Base-by-base conservation (phyloP, 2,329 filamentous ascomycete species). In the Colletotrichum lini region DNA sequence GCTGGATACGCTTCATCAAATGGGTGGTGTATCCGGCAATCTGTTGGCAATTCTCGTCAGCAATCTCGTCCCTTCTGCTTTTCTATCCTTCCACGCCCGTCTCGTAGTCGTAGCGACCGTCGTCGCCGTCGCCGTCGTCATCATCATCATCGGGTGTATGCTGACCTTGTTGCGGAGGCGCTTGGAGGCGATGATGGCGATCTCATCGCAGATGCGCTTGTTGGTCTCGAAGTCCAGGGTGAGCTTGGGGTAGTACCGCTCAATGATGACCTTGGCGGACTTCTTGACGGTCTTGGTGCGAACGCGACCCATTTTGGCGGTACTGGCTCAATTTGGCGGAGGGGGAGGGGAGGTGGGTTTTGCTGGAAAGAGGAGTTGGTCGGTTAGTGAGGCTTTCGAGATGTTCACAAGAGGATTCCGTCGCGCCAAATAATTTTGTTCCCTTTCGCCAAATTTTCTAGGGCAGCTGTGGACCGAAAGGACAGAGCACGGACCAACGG, bases 171-270 rank as follows among this genome's bases (percentile, higher is more conserved):
- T 99, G 89, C 96, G 93, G 82, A 99, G 93, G 84, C 97, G 93
- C 94, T 99, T 99, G 81, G 93, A 97, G 80, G 96, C 94, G 84
- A 99, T 99, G 87, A 99, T 97, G 83, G 96, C 96, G 81, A 99
- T 96, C 89, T 99, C 96, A 95, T 98, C 96, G 90, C 96, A 98
- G 82, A 98, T 97, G 82, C 95, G 91, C 94, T 98, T 98, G 93
- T 98, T 98, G 91, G 94, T 98, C 93, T 99, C 96, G 89, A 99
- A 99, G 90, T 99, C 96, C 83, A 98, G 94, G 77, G 95, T 98
- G 85, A 99, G 91, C 88, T 94, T 95, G 84, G 96, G 96, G 89
- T 97, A 97, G 90, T 96, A 97, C 78, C 93, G 91, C 93, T 98
- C 95, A 88, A 99, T 98, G 89, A 98, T 96, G 91, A 98, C 95